phyloP scores from a whole-genome alignment of 2,329 filamentous ascomycete genomes.

The Claviceps digitariae region DNA sequence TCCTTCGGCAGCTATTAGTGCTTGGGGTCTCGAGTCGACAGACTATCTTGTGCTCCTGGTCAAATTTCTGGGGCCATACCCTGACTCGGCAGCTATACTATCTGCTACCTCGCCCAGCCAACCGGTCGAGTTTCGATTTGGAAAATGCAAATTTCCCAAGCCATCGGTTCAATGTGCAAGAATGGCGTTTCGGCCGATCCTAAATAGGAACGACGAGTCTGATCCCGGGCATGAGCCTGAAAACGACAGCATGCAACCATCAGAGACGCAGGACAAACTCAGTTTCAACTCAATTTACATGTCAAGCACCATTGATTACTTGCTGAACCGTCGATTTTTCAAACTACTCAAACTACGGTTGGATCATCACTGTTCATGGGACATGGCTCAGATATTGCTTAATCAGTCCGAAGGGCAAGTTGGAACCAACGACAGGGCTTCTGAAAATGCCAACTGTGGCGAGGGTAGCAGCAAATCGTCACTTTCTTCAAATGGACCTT shows the following conservation, averaged over 20 bases:
- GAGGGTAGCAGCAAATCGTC: background rate
- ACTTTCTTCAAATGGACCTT: constrained; percentile 4
- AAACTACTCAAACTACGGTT: constrained; percentile 46
- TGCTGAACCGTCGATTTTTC: constrained; percentile 50
- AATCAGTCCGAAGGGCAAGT: constrained; percentile 1
- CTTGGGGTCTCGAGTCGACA: constrained; percentile 55
- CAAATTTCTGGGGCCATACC: constrained; percentile 49
- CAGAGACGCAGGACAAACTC: background rate
- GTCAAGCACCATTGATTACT: constrained; percentile 49
- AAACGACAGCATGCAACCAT: no score
- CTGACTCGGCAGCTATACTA: constrained; percentile 37
- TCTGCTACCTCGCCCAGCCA: constrained; percentile 24
- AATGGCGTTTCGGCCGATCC: constrained; percentile 27
- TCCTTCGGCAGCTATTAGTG: constrained; percentile 58
- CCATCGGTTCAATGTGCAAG: constrained; percentile 44
- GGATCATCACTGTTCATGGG: constrained; percentile 45
- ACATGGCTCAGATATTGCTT: constrained; percentile 16
- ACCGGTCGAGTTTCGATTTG: constrained; percentile 46
- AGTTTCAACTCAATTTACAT: constrained; percentile 44
- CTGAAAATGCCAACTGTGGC: background rate
- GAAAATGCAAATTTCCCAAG: constrained; percentile 60
- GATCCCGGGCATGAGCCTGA: background rate
- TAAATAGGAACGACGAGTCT: constrained; percentile 6
- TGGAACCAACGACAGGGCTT: background rate
- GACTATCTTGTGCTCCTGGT: constrained; percentile 67